Evolutionary conservation across 148 eudicot species (phyloP).

Genomic region (Chenopodium berlandieri): DNA sequence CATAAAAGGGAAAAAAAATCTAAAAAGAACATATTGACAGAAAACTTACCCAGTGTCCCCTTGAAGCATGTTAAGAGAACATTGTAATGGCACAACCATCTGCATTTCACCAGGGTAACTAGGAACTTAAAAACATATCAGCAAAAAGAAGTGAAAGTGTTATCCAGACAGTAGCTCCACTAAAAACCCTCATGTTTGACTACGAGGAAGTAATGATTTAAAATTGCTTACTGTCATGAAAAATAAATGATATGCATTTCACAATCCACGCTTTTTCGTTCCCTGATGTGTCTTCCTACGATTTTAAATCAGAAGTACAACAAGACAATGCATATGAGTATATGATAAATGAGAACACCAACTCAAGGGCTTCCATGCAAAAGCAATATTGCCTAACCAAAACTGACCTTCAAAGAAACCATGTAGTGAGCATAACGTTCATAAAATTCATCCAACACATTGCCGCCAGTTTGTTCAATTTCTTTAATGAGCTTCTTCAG

Average conservation of each 20-base stretch:
- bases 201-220: neutral
- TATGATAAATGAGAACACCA: neutral
- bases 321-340: neutral
- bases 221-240: conserved; percentile 44
- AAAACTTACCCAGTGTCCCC: conserved; percentile 91
- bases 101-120: conserved; percentile 38
- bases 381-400: neutral
- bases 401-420: conserved; percentile 62
- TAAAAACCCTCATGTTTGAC: conserved; percentile 4
- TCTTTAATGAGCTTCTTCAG: conserved; percentile 77
- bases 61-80: conserved; percentile 93
- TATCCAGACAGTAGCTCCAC: neutral
- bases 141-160: conserved; percentile 20
- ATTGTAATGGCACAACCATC: conserved; percentile 59
- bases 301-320: neutral
- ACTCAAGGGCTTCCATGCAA: neutral
- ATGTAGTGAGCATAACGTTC: conserved; percentile 63
- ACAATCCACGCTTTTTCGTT: conserved; percentile 52
- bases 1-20: neutral
- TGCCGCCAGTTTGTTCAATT: conserved; percentile 60
- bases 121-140: conserved; percentile 27
- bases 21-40: neutral
- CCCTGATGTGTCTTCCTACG: conserved; percentile 52
- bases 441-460: conserved; percentile 75
- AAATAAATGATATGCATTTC: conserved; percentile 65